A percentile compares a stretch with the other conserved stretches of the same genome.
These are phyloP conservation scores for Globisporangium middletonii DNA, from an alignment of 352 stramenopile species.

Conservation along the genomic window DNA sequence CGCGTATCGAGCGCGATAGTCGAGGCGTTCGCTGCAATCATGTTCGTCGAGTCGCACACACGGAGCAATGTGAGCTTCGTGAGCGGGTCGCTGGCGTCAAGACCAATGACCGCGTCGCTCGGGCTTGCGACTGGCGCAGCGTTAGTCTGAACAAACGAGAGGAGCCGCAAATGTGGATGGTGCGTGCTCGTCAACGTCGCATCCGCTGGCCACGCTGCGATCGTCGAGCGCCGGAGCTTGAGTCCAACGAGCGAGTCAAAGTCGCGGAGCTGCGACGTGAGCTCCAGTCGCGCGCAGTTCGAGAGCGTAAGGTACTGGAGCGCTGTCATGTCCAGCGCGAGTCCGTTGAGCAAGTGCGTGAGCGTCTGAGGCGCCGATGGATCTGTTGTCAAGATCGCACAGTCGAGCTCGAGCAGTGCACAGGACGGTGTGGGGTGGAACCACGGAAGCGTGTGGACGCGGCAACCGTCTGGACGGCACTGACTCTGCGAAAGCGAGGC, in stretches of 20 bases:
- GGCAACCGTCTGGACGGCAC: neutral
- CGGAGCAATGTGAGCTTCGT: neutral
- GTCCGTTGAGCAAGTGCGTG: neutral
- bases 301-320: conserved; percentile 6
- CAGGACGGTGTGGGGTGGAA: neutral
- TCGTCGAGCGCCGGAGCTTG: neutral
- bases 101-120: neutral
- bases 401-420: conserved; percentile 5
- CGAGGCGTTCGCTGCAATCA: neutral
- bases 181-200: neutral
- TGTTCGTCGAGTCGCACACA: neutral
- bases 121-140: no score
- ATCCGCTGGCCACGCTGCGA: neutral
- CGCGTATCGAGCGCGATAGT: neutral
- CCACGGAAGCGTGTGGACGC: conserved; percentile 6
- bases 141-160: neutral
- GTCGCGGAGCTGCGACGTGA: conserved; percentile 3
- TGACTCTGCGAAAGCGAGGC: neutral
- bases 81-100: neutral
- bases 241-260: conserved; percentile 5
- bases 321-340: neutral
- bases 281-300: conserved; percentile 1
- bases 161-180: neutral
- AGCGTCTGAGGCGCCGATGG: neutral
- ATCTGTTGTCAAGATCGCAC: neutral